phyloP scores from a whole-genome alignment of 306 rosid species.

The Echinosophora koreensis region DNA sequence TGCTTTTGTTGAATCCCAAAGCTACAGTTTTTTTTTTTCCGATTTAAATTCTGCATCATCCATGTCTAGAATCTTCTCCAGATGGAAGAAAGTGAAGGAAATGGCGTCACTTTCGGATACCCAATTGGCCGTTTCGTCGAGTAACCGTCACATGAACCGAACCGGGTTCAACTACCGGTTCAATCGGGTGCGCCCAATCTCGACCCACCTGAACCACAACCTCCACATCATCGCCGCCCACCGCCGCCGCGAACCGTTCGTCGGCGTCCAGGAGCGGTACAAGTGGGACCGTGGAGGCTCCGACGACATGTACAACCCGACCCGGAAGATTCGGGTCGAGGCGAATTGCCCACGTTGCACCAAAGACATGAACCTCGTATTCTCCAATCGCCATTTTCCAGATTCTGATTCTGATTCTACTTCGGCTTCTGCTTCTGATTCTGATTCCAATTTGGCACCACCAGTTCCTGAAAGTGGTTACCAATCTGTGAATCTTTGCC shows the following conservation, averaged over 20 bases:
- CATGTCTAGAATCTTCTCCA: constrained; percentile 65
- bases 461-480: constrained; percentile 50
- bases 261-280: constrained; percentile 80
- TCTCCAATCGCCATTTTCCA: constrained; percentile 69
- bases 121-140: constrained; percentile 19
- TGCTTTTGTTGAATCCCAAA: background rate
- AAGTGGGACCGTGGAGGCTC: constrained; percentile 98
- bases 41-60: constrained; percentile 46
- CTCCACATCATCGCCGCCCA: constrained; percentile 49
- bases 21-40: constrained; percentile 17
- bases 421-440: constrained; percentile 7
- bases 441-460: constrained; percentile 44
- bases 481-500: constrained; percentile 84
- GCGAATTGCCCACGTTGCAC: constrained; percentile 92
- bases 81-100: constrained; percentile 72
- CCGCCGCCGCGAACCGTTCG: constrained; percentile 63
- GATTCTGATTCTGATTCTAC: constrained; percentile 21
- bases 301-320: constrained; percentile 50
- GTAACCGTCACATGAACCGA: constrained; percentile 26
- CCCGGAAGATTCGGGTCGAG: constrained; percentile 86
- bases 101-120: constrained; percentile 48
- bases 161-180: constrained; percentile 49
- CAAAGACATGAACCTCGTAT: constrained; percentile 75
- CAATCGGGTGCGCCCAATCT: constrained; percentile 55
- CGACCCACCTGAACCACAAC: constrained; percentile 65